Evolutionary conservation across 2,329 filamentous ascomycete genomes (phyloP).

Genomic region (Dendryphion nanum): DNA sequence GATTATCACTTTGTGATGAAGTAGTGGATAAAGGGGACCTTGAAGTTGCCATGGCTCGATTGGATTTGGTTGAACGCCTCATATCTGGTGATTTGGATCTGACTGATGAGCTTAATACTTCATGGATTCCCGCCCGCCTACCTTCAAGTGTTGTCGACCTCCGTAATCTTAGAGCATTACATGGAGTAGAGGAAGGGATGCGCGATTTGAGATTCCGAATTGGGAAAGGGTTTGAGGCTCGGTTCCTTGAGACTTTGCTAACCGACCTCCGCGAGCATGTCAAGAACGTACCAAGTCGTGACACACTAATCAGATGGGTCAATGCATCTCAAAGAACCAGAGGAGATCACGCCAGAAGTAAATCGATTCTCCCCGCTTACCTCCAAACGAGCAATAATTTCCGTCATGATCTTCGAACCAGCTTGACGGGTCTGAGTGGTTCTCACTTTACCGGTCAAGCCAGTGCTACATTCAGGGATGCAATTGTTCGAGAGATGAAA

Average conservation of each 20-base stretch:
- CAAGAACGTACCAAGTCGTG: conserved; percentile 65
- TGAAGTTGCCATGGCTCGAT: conserved; percentile 72
- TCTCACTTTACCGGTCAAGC: conserved; percentile 78
- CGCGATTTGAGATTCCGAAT: conserved; percentile 74
- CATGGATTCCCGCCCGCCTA: conserved; percentile 34
- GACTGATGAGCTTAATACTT: conserved; percentile 23
- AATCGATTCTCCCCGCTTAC: conserved; percentile 75
- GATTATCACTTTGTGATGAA: conserved; percentile 72
- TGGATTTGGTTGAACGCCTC: conserved; percentile 75
- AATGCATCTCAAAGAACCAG: conserved; percentile 71
- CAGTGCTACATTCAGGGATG: conserved; percentile 79
- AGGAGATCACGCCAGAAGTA: conserved; percentile 63
- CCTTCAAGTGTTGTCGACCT: conserved; percentile 62
- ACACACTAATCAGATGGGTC: conserved; percentile 83
- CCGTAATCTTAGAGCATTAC: conserved; percentile 72
- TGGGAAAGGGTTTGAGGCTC: conserved; percentile 80
- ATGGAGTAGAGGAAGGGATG: conserved; percentile 76
- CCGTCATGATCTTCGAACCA: conserved; percentile 66
- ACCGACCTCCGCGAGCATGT: conserved; percentile 79
- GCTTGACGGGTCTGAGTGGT: conserved; percentile 75
- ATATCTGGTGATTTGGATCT: conserved; percentile 68
- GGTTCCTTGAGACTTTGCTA: conserved; percentile 75
- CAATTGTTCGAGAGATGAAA: conserved; percentile 82
- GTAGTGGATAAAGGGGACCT: conserved; percentile 81
- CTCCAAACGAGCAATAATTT: conserved; percentile 70